Base-by-base conservation (phyloP, 306 rosid species). In the Lupinus albus region DNA sequence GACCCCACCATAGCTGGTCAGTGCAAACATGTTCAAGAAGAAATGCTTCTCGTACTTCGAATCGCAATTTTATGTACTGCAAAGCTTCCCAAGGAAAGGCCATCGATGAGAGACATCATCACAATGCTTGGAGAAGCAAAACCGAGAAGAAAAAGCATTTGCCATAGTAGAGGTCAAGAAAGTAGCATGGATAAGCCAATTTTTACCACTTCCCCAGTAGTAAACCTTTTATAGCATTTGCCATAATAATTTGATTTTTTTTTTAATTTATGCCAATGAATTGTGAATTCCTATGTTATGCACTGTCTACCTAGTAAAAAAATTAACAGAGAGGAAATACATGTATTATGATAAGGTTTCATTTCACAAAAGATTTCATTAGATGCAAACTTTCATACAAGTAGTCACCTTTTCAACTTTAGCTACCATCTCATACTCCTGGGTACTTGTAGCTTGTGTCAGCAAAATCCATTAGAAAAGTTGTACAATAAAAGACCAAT, bases 41-140 rank as follows among this genome's bases (percentile, higher is more conserved):
- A 91, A 71, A 88, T 88, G 97, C 91, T 88, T 73, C 88, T 91
- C 5, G 97, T 86, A 14, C 88, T 88, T 15, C 67, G 93, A 57
- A 84, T 86, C 4, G 97, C 97, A 6, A 85, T 91, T 55, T 79
- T 86, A 2, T 86, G 96, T 42, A 88, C 96, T 2, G 89, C 88
- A 50, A 91, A 84, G 67, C 89, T 84, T 64, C 95, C 97, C 0
- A 91, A 80, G 79, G 97, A 88, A 65, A 88, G 97, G 70, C 93
- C 96, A 14, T 79, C 89, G 18, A 88, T 88, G 97, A 83, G 88
- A 73, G 97, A 84, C 63, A 35, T 91, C 49, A 63, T 83, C 71
- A 88, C 88, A 25, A 88, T 91, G 96, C 91, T 91, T 39, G 95
- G 96, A 63, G 97, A 91, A 68, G 93, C 96, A 44, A 86, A 91